phyloP scores from a whole-genome alignment of 2,329 filamentous ascomycete genomes.

The Diaporthe destruens region DNA sequence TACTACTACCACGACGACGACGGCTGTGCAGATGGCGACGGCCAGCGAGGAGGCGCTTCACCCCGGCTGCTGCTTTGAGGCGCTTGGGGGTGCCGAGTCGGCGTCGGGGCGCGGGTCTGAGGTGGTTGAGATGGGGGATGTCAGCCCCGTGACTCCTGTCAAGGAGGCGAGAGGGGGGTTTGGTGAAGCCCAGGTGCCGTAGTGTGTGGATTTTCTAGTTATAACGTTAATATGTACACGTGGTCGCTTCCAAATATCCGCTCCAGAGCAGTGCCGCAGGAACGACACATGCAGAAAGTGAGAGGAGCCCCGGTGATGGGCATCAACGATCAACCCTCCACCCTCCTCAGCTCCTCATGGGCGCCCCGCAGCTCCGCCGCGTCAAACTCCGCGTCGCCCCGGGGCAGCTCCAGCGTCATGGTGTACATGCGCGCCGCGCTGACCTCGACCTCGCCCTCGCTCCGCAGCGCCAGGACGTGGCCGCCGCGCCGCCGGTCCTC shows the following conservation, averaged over 20 bases:
- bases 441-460: conserved; percentile 49
- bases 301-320: too few relatives aligned
- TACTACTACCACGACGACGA: too few relatives aligned
- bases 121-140: conserved; percentile 1
- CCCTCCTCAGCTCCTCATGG: conserved; percentile 47
- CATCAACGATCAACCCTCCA: conserved; percentile 46
- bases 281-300: too few relatives aligned
- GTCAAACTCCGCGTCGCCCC: conserved; percentile 50
- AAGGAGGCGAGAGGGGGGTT: background rate
- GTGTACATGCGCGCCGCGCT: conserved; percentile 46
- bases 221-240: background rate
- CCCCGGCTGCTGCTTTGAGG: background rate
- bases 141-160: background rate
- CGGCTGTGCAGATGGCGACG: background rate
- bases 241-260: background rate
- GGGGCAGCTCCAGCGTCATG: conserved; percentile 50
- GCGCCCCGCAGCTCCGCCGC: conserved; percentile 47
- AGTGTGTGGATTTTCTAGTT: background rate
- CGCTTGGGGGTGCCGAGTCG: background rate
- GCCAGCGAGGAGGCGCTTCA: conserved; percentile 34
- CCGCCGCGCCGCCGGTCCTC: conserved; percentile 50
- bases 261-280: too few relatives aligned
- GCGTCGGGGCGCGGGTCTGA: background rate
- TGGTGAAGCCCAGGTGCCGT: background rate
- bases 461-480: conserved; percentile 50